Evolutionary conservation across 768 basidiomycete species (phyloP).

Genomic region (Tricholoma sp.): DNA sequence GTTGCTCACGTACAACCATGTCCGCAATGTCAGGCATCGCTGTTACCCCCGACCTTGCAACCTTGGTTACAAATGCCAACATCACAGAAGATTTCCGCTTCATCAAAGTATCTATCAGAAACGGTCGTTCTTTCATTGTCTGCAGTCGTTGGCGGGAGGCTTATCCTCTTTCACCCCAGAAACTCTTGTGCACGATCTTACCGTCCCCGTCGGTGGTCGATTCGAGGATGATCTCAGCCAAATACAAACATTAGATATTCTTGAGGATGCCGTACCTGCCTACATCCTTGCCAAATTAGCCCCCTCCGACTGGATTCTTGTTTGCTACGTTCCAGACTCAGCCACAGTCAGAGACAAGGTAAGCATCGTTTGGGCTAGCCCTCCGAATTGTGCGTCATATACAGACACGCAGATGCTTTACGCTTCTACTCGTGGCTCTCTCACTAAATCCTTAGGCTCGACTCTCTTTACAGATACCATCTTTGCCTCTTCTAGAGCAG

Average conservation of each 20-base stretch:
- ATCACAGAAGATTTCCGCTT: conserved; percentile 53
- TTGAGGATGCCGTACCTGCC: conserved; percentile 62
- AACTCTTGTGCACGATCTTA: conserved; percentile 56
- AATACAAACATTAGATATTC: conserved; percentile 44
- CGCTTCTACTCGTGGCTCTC: conserved; percentile 67
- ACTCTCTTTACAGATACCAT: conserved; percentile 64
- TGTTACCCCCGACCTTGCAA: conserved; percentile 52
- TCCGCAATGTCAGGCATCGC: conserved; percentile 70
- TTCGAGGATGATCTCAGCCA: conserved; percentile 57
- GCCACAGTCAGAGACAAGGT: conserved; percentile 84
- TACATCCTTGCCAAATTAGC: conserved; percentile 70
- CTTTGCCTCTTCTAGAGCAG: conserved; percentile 72
- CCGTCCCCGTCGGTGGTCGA: conserved; percentile 42
- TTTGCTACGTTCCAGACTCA: conserved; percentile 79
- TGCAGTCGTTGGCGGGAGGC: not conserved
- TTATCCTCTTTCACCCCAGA: conserved; percentile 38
- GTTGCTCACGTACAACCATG: conserved; percentile 36
- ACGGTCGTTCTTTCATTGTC: conserved; percentile 46
- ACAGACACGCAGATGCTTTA: conserved; percentile 68
- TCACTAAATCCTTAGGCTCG: conserved; percentile 73
- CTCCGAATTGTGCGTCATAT: conserved; percentile 3
- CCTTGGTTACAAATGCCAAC: conserved; percentile 54
- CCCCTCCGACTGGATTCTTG: conserved; percentile 61
- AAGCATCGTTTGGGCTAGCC: conserved; percentile 5
- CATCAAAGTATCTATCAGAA: conserved; percentile 69